A percentile compares a stretch with the other conserved stretches of the same genome.
These are phyloP conservation scores for Claviceps fusiformis DNA, from an alignment of 2,329 filamentous ascomycete species.

Conservation along the genomic window DNA sequence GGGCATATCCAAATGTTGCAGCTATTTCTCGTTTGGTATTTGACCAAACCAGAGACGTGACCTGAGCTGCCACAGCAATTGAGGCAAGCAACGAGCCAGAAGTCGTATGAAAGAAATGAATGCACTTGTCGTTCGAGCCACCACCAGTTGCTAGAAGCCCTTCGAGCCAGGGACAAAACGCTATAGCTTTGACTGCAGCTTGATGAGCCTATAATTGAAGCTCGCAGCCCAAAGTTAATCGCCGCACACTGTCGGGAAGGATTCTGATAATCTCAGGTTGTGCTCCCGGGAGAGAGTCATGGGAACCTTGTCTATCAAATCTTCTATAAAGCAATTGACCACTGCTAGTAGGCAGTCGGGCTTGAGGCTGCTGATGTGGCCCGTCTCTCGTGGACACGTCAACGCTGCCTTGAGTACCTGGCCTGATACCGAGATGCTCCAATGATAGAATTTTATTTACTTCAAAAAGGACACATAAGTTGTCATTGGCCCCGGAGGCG, in stretches of 20 bases:
- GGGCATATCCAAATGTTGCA: slow-evolving; percentile 85
- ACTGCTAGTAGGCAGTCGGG: neutral
- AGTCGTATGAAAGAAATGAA: slow-evolving; percentile 84
- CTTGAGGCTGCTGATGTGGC: slow-evolving; percentile 8
- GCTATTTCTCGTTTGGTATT: slow-evolving; percentile 74
- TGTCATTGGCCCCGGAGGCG: slow-evolving; percentile 87
- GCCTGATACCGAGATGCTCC: slow-evolving; percentile 2
- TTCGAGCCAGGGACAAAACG: slow-evolving; percentile 89
- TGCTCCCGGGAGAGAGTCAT: neutral
- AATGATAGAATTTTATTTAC: slow-evolving; percentile 39
- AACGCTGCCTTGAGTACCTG: neutral
- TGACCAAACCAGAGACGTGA: slow-evolving; percentile 87
- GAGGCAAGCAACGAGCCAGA: slow-evolving; percentile 77
- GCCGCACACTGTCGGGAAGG: slow-evolving; percentile 25
- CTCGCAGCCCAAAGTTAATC: slow-evolving; percentile 41
- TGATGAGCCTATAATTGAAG: slow-evolving; percentile 65
- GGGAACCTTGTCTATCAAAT: neutral
- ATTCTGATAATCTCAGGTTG: neutral
- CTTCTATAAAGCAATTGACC: neutral
- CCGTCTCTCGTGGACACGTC: slow-evolving; percentile 3
- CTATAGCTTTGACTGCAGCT: slow-evolving; percentile 90
- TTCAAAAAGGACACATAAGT: slow-evolving; percentile 72
- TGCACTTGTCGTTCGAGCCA: slow-evolving; percentile 86
- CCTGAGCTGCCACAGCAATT: slow-evolving; percentile 84
- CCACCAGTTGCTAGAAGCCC: slow-evolving; percentile 81